Evolutionary conservation across 768 basidiomycete species (phyloP).

Genomic region (Lanmaoa pseudosensibilis): DNA sequence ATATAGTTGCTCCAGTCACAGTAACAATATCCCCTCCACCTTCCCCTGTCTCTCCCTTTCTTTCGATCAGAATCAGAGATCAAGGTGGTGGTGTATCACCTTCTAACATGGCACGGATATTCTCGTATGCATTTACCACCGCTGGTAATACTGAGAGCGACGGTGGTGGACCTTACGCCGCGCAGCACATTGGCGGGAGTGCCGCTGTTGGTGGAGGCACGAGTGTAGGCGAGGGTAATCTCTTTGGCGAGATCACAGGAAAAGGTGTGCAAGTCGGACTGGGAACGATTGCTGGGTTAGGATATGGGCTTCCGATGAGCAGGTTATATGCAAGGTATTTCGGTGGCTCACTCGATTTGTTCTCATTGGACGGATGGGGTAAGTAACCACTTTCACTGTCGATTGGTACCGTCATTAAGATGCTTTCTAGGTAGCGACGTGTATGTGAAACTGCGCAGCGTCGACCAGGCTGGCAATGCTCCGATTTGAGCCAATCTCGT

Average conservation of each 20-base stretch:
- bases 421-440: slow-evolving; percentile 45
- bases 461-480: slow-evolving; percentile 54
- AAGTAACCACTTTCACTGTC: slow-evolving; percentile 20
- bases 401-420: neutral
- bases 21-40: slow-evolving; percentile 70
- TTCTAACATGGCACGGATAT: slow-evolving; percentile 72
- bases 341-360: slow-evolving; percentile 79
- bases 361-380: slow-evolving; percentile 86
- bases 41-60: slow-evolving; percentile 40
- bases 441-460: slow-evolving; percentile 52
- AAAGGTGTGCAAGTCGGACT: slow-evolving; percentile 77
- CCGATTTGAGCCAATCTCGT: slow-evolving; percentile 35
- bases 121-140: slow-evolving; percentile 91
- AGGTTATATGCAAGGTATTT: slow-evolving; percentile 79
- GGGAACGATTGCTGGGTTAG: slow-evolving; percentile 88
- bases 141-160: slow-evolving; percentile 53
- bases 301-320: slow-evolving; percentile 86
- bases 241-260: slow-evolving; percentile 78
- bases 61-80: slow-evolving; percentile 80
- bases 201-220: slow-evolving; percentile 54
- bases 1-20: slow-evolving; percentile 57
- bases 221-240: slow-evolving; percentile 44
- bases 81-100: slow-evolving; percentile 84
- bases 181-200: slow-evolving; percentile 72
- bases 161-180: slow-evolving; percentile 73